phyloP scores from a whole-genome alignment of 2,329 filamentous ascomycete genomes.

The Cyphellophora attinorum region DNA sequence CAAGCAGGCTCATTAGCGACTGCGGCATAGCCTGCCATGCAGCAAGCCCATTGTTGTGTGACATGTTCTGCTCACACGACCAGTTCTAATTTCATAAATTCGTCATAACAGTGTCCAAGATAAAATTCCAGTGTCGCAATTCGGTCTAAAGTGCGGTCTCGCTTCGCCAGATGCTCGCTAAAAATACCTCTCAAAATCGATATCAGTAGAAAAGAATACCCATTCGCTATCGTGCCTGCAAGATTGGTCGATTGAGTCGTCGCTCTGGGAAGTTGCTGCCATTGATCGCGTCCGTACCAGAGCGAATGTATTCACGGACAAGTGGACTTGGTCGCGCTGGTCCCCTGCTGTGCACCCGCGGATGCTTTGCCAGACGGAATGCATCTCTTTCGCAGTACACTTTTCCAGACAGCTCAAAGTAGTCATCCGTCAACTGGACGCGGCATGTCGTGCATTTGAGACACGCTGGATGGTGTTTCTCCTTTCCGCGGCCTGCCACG shows the following conservation, averaged over 20 bases:
- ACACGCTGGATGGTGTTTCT: constrained; percentile 81
- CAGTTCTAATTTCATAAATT: too few relatives aligned
- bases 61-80: too few relatives aligned
- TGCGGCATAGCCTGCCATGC: too few relatives aligned
- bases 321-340: constrained; percentile 18
- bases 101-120: too few relatives aligned
- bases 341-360: constrained; percentile 16
- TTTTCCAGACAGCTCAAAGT: constrained; percentile 75
- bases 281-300: constrained; percentile 18
- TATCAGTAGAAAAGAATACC: too few relatives aligned
- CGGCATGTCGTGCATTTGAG: constrained; percentile 72
- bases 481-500: constrained; percentile 22
- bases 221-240: not conserved
- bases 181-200: too few relatives aligned
- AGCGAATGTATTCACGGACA: constrained; percentile 19
- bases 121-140: too few relatives aligned
- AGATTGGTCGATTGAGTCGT: constrained; percentile 38
- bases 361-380: constrained; percentile 33
- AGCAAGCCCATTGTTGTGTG: too few relatives aligned
- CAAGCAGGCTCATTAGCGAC: too few relatives aligned
- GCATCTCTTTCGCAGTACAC: constrained; percentile 86
- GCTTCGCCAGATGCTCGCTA: too few relatives aligned
- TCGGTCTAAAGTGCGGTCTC: too few relatives aligned
- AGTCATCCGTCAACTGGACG: constrained; percentile 66
- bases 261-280: constrained; percentile 37